phyloP scores from a whole-genome alignment of 1,284 basidiomycete genomes.

The Trichosporon sp. region DNA sequence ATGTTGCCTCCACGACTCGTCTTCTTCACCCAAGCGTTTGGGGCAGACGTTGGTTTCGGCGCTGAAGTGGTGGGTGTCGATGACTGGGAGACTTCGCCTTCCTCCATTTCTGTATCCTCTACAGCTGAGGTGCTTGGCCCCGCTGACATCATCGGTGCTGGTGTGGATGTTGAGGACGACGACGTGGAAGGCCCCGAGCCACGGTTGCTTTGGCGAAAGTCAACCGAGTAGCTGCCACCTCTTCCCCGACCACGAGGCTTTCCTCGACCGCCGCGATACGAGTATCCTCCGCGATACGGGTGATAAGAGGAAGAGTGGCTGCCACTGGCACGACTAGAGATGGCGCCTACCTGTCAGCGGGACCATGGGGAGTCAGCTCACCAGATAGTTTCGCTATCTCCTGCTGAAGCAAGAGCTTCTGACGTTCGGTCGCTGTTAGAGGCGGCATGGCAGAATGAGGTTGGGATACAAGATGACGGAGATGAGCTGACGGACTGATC shows the following conservation, averaged over 20 bases:
- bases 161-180: constrained; percentile 3
- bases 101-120: constrained; percentile 7
- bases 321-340: constrained; percentile 28
- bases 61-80: not conserved
- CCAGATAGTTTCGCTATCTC: constrained; percentile 48
- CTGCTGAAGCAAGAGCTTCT: constrained; percentile 41
- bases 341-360: constrained; percentile 26
- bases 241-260: constrained; percentile 10
- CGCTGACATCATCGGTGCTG: not conserved
- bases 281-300: constrained; percentile 28
- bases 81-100: constrained; percentile 11
- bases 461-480: not conserved
- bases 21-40: constrained; percentile 35
- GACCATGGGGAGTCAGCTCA: constrained; percentile 9
- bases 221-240: constrained; percentile 4
- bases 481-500: not conserved
- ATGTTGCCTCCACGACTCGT: constrained; percentile 43
- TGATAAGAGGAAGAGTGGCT: constrained; percentile 25
- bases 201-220: not conserved
- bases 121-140: not conserved
- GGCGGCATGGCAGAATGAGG: constrained; percentile 12
- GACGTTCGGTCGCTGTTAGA: constrained; percentile 27
- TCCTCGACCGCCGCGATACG: not conserved
- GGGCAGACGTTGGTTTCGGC: not conserved
- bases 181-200: not conserved